Evolutionary conservation across 2,329 filamentous ascomycete genomes (phyloP).

Genomic region (Xylaria sp.): DNA sequence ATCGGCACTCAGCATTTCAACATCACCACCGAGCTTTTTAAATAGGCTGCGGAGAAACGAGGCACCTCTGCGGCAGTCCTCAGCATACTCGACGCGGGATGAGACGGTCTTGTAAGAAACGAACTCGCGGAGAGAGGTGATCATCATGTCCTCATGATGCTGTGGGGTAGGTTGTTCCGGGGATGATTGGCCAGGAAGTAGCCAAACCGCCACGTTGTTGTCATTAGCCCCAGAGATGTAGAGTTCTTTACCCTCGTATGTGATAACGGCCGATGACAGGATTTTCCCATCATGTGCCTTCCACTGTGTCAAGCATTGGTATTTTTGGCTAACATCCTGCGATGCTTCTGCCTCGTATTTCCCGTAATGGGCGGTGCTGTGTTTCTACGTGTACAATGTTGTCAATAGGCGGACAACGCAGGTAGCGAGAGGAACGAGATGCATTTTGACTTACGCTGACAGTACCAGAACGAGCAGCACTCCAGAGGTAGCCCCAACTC

Average conservation of each 20-base stretch:
- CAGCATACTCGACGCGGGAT: slow-evolving; percentile 83
- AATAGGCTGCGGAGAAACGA: slow-evolving; percentile 91
- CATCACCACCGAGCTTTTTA: slow-evolving; percentile 88
- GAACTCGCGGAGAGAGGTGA: slow-evolving; percentile 84
- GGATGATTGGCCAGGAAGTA: slow-evolving; percentile 65
- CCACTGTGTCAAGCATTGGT: slow-evolving; percentile 82
- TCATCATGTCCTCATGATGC: slow-evolving; percentile 63
- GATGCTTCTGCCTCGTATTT: slow-evolving; percentile 61
- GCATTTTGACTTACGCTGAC: slow-evolving; percentile 71
- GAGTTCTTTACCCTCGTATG: slow-evolving; percentile 77
- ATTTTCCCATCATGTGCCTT: slow-evolving; percentile 88
- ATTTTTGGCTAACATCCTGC: slow-evolving; percentile 77
- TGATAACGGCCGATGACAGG: slow-evolving; percentile 81
- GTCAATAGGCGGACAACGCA: slow-evolving; percentile 7
- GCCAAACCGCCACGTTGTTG: slow-evolving; percentile 88
- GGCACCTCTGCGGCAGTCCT: slow-evolving; percentile 92
- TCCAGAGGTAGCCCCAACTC: slow-evolving; percentile 86
- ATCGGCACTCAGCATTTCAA: slow-evolving; percentile 87
- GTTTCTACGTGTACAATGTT: slow-evolving; percentile 61
- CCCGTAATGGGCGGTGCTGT: slow-evolving; percentile 73
- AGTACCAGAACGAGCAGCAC: slow-evolving; percentile 87
- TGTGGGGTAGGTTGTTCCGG: slow-evolving; percentile 52
- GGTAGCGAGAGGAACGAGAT: neutral
- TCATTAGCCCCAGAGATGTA: slow-evolving; percentile 96
- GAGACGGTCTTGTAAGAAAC: slow-evolving; percentile 94